phyloP scores from a whole-genome alignment of 176 grass and related monocot genomes.

The Alopecurus myosuroides region DNA sequence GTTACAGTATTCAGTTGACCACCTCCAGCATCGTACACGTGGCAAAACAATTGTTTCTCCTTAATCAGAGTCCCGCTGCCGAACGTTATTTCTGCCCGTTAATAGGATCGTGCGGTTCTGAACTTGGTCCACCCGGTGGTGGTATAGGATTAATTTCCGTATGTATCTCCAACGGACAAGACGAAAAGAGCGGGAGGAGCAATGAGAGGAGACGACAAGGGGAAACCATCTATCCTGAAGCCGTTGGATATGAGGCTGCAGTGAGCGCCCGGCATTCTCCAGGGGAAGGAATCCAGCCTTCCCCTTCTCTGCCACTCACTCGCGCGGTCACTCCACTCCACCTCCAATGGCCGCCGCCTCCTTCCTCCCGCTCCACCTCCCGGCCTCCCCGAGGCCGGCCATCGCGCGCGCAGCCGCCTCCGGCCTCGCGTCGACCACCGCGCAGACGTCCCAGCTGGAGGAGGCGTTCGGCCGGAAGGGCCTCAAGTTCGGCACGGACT shows the following conservation, averaged over 20 bases:
- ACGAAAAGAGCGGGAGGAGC: background rate
- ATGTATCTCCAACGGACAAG: background rate
- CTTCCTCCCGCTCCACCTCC: conserved; percentile 70
- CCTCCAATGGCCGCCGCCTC: conserved; percentile 70
- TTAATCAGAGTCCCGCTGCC: too few species aligned
- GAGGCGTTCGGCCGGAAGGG: conserved; percentile 87
- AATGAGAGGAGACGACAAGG: background rate
- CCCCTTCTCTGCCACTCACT: conserved; percentile 11
- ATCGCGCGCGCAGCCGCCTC: conserved; percentile 32
- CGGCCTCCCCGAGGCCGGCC: conserved; percentile 35
- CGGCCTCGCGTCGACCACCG: conserved; percentile 2
- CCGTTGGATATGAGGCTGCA: conserved; percentile 56
- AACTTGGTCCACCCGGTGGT: too few species aligned
- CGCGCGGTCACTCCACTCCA: background rate
- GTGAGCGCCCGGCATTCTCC: conserved; percentile 24
- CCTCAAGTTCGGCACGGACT: conserved; percentile 57
- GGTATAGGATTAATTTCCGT: too few species aligned
- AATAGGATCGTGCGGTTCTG: too few species aligned
- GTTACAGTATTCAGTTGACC: too few species aligned
- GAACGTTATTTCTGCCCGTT: too few species aligned
- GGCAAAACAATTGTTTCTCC: too few species aligned
- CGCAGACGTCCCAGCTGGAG: conserved; percentile 53
- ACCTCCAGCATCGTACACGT: too few species aligned
- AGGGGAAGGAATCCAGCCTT: background rate
- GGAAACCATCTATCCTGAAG: conserved; percentile 43